Percentiles rank a stretch among this genome's conserved stretches.
Conservation (phyloP, 768 basidiomycete genomes). For the Termitomyces sp. region DNA sequence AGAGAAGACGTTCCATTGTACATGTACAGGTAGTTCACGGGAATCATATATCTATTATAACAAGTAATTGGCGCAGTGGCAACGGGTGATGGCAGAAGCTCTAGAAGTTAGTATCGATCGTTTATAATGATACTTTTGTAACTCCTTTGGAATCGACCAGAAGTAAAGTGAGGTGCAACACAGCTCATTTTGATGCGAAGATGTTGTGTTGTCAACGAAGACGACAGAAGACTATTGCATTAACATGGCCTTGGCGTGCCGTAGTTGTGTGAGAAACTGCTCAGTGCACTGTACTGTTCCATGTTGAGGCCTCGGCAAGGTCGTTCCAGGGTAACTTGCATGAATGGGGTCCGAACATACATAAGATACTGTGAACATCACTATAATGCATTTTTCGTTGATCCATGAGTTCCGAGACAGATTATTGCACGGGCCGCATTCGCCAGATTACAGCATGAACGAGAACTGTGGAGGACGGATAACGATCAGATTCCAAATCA, state of each 20-base stretch:
- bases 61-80: not conserved
- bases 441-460: no score
- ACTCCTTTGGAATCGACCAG: not conserved
- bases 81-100: not conserved
- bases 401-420: no score
- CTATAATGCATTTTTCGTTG: no score
- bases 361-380: no score
- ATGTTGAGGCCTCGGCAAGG: no score
- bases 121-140: not conserved
- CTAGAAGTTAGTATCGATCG: not conserved
- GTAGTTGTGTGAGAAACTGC: not conserved
- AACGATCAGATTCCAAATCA: no score
- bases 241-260: not conserved
- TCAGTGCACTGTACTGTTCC: not conserved
- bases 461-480: no score
- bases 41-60: not conserved
- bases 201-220: constrained; percentile 2
- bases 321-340: no score
- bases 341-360: no score
- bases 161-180: not conserved
- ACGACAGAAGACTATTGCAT: not conserved
- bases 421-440: no score
- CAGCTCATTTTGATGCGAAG: not conserved
- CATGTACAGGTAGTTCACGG: constrained; percentile 1
- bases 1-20: constrained; percentile 4